Base-by-base conservation (phyloP, 1,139 yeast species). In the Kluyveromyces sp. region DNA sequence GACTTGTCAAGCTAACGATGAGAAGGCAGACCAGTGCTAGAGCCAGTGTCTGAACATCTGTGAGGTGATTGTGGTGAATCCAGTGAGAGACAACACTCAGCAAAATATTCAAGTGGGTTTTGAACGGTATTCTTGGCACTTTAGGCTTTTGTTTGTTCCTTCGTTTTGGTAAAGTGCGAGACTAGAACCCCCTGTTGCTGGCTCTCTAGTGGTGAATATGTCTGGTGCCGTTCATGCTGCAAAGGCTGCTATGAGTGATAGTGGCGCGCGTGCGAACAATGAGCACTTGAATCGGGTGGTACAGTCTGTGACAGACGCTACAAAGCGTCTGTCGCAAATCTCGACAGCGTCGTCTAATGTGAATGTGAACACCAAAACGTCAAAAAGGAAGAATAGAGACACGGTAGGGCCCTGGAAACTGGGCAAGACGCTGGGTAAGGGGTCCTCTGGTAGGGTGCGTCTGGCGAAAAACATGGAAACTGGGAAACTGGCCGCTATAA, bases 401-500 rank as follows among this genome's bases (percentile, higher is more conserved):
- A 66, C 67, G 29, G 68, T 83, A 15, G 94, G 94, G 2, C 94
- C 94, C 8, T 83, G 94, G 94, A 75, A 75, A 53, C 67, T 83
- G 46, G 94, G 94, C 17, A 77, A 80, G 57, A 83, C 92, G 4
- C 65, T 83, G 45, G 94, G 94, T 3, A 73, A 85, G 57, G 94
- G 94, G 18, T 84, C 92, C 42, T 82, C 92, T 0, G 92, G 92
- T 3, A 69, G 89, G 47, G 94, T 83, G 2, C 70, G 85, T 31
- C 64, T 83, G 38, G 94, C 89, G 13, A 81, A 83, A 46, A 83
- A 83, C 57, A 69, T 73, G 51, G 63, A 68, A 33, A 79, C 83
- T 1, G 89, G 89, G 15, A 84, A 80, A 55, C 70, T 80, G 52
- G 88, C 92, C 12, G 94, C 94, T 4, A 86, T 83, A 16, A 83